Evolutionary conservation across 805 yeast species (phyloP), one percentile per base, ranked within the genome.

Genomic region (Wickerhamomyces bisporus): DNA sequence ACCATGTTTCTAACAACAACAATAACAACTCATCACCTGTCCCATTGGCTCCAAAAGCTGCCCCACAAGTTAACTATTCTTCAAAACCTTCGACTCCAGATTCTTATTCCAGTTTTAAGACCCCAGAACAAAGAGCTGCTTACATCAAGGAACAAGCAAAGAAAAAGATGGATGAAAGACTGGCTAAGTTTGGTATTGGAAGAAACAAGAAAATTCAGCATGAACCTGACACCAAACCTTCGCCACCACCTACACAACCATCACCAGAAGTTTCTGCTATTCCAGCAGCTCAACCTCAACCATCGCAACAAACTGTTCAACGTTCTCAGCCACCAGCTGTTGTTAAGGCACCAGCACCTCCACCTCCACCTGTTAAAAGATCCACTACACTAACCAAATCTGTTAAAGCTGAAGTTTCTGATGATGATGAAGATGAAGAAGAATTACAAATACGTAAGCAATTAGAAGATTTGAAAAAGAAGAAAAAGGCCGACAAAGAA

Each of bases 81-180:
- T 39, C 56, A 2, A 43, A 48, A 21, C 39, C 60, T 12, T 41
- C 57, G 3, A 36, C 53, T 3, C 35, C 60, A 11, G 49, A 47
- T 16, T 49, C 56, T 11, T 49, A 50, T 19, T 42, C 60, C 14
- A 47, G 49, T 18, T 66, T 60, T 54, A 66, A 58, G 23, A 64
- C 77, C 10, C 70, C 84, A 1, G 83, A 77, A 41, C 89, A 84
- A 32, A 69, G 94, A 43, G 75, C 93, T 5, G 82, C 86, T n/a
- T 73, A 76, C 51, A 78, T 86, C 37, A 87, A 86, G 58, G 91
- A 87, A 14, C 91, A 85, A 53, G 86, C 86, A 3, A 75, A 75
- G 49, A 79, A 80, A 52, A 75, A 85, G 60, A 87, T 88, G 96
- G 80, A 79, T 43, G 95, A 85, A 51, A 71, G 87, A 50, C 68